Base-by-base conservation (phyloP, 495 filamentous ascomycete species). In the Usnea hakonensis region DNA sequence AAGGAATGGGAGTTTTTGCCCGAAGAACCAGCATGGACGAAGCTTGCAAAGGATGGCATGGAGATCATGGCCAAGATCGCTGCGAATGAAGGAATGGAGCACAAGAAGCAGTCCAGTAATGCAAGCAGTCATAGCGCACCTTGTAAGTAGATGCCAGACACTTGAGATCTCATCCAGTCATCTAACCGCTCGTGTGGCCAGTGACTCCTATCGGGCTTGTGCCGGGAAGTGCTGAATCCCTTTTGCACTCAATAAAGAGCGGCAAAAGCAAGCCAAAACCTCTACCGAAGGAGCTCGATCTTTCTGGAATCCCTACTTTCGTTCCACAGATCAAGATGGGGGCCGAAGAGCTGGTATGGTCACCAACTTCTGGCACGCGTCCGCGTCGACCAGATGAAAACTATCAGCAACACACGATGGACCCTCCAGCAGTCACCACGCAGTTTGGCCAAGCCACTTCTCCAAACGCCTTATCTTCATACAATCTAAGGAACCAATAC, bases 21-120 rank as follows among this genome's bases (percentile, higher is more conserved):
- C 35, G 58, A 61, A 11, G 58, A 61, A 17, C 26, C 37, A 26
- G 58, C 58, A n/a, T 61, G 58, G 58, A 26, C 44, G 17, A 61
- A 61, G 48, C 48, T 61, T 11, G 46, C 36, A 5, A 54, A 21
- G 23, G 58, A 61, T 13, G 58, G 58, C 17, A 26, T 23, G 3
- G 44, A 26, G 19, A 28, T 19, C 1, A 5, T 41, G 8, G 36
- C 28, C 9, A 54, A 35, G 26, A 35, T 33, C 35, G 14, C 21
- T 33, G 19, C 38, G 57, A 23, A 38, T 21, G 35, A n/a, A 2
- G 33, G 21, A 14, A 28, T 3, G 11, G 55, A 11, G 26, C 35
- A 57, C 2, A 28, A 37, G 35, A 30, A 57, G 55, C 21, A 37
- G 17, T 0, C 36, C 32, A 57, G 55, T 30, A 32, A 57, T 9